phyloP scores from a whole-genome alignment of 2,329 filamentous ascomycete genomes.

The Verticillium zaregamsianum region DNA sequence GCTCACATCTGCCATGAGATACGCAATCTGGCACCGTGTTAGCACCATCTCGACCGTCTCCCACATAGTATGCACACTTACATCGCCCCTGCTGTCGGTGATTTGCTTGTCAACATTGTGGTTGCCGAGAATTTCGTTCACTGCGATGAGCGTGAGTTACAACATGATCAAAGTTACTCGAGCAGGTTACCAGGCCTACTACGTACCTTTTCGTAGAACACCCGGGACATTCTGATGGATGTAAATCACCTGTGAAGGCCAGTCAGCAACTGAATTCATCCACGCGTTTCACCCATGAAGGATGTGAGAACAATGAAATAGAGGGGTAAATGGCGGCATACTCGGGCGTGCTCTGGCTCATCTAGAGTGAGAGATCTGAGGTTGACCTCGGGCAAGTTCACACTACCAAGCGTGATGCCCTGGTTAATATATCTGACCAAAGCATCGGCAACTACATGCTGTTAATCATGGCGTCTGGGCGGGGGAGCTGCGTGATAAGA shows the following conservation, averaged over 20 bases:
- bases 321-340: conserved; percentile 26
- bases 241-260: conserved; percentile 66
- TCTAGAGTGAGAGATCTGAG: conserved; percentile 87
- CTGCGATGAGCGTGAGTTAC: conserved; percentile 33
- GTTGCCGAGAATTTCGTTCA: conserved; percentile 90
- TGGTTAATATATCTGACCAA: conserved; percentile 95
- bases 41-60: conserved; percentile 6
- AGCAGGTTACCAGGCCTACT: neutral
- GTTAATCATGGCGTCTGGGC: neutral
- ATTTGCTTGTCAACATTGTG: conserved; percentile 99
- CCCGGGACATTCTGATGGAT: conserved; percentile 96
- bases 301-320: neutral
- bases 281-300: too few relatives aligned
- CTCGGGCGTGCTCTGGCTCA: conserved; percentile 82
- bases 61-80: conserved; percentile 30
- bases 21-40: conserved; percentile 60
- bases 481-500: too few relatives aligned
- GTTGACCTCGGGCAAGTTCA: conserved; percentile 94
- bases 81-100: conserved; percentile 89
- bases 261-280: conserved; percentile 3
- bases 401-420: conserved; percentile 83
- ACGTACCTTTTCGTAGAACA: conserved; percentile 77
- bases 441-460: conserved; percentile 65
- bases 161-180: neutral
- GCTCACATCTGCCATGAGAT: conserved; percentile 97